Conservation (phyloP, 176 grass and related monocot species). For the Typha latifolia region DNA sequence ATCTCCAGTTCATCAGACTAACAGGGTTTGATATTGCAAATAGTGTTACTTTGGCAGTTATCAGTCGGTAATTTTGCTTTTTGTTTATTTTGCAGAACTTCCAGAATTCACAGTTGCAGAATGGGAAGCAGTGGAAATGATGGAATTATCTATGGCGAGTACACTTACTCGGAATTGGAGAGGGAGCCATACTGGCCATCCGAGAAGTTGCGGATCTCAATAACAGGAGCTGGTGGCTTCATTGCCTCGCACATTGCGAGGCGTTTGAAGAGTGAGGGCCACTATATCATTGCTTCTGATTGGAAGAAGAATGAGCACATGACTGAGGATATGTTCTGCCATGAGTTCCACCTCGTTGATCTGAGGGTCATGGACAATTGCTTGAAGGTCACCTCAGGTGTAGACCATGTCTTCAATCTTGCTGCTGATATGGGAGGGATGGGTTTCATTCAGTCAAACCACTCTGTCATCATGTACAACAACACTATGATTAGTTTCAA, state of each 20-base stretch:
- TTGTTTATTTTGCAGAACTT: too few relatives aligned
- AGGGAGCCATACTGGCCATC: constrained; percentile 62
- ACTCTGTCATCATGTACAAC: constrained; percentile 49
- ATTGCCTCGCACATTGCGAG: constrained; percentile 85
- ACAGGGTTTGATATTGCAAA: too few relatives aligned
- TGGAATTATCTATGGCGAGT: constrained; percentile 47
- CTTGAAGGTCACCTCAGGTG: constrained; percentile 34
- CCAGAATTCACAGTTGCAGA: constrained; percentile 18
- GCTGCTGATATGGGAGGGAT: constrained; percentile 56
- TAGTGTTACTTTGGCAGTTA: too few relatives aligned
- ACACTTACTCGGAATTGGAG: constrained; percentile 66
- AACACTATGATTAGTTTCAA: constrained; percentile 47
- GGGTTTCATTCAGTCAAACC: constrained; percentile 49
- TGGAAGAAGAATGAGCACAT: constrained; percentile 99
- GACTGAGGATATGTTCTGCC: constrained; percentile 84
- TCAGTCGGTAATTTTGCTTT: too few relatives aligned
- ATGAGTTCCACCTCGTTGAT: constrained; percentile 81
- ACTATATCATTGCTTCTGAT: constrained; percentile 73
- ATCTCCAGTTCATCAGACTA: too few relatives aligned
- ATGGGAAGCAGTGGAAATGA: constrained; percentile 51
- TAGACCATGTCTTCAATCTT: constrained; percentile 46
- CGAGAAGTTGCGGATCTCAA: constrained; percentile 66
- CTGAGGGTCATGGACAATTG: constrained; percentile 57
- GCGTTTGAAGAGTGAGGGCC: constrained; percentile 62
- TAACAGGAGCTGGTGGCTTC: constrained; percentile 79